Base-by-base conservation (phyloP, 345 rosid genomes). In the Populus nigra region DNA sequence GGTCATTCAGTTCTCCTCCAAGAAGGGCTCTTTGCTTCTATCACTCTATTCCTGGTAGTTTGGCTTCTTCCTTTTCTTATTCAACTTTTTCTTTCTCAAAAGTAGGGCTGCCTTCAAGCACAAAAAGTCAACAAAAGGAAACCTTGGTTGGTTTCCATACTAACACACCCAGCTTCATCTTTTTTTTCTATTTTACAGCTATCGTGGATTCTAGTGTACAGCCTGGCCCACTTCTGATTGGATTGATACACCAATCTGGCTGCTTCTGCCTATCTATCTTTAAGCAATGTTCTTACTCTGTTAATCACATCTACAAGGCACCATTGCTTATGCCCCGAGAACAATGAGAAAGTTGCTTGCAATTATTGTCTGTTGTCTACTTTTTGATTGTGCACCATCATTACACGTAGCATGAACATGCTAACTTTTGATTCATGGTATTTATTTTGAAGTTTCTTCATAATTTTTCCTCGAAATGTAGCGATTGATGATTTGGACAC, bases 1-100 rank as follows among this genome's bases (percentile, higher is more conserved):
- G 98, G 99, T 68, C 99, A 96, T 59, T 93, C 90, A 78, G 87
- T 93, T 27, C 94, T 95, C 59, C 98, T 95, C 76, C 99, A 94
- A 85, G 95, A 96, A 84, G 98, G 99, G 22, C 90, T 96, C 69
- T 92, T 91, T 76, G 99, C 98, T 1, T 95, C 99, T 0, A 63
- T 92, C 67, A 92, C 97, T 73, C 92, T 95, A 73, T 96, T 93
- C 81, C 87, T 96, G 99, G 99, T 94, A 86, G 16, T 61, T 41
- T 59, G 1, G 74, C 45, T 73, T 79, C 13, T 66, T 23, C 68
- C 2, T 41, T 43, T 11, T 68, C 73, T 65, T 57, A 38, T 79
- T 78, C 70, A 27, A 47, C n/a, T 53, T 8, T 59, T 59, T 10
- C 1, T 1, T 77, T 29, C 27, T 47, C 11, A 10, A 22, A 45